These are phyloP conservation scores for Malus hybrid DNA, from an alignment of 331 rosid genomes.

Conservation along the genomic window DNA sequence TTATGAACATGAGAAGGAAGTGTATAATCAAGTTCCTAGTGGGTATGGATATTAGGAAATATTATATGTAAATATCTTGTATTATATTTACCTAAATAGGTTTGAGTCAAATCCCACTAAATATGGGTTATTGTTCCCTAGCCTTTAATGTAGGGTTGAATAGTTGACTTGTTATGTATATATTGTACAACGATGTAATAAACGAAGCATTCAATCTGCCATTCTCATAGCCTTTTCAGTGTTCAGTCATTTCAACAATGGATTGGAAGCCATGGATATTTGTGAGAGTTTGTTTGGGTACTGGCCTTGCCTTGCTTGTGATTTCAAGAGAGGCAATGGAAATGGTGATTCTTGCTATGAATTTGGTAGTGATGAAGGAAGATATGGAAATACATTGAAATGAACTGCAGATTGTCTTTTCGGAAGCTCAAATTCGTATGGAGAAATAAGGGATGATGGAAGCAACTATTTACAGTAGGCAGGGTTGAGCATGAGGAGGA, in stretches of 20 bases:
- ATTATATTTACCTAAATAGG: too few species aligned
- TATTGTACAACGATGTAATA: too few species aligned
- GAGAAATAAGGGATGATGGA: conserved; percentile 32
- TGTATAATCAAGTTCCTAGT: conserved; percentile 36
- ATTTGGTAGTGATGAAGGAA: conserved; percentile 14
- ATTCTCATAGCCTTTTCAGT: too few species aligned
- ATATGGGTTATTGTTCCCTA: too few species aligned
- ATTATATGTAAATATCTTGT: too few species aligned
- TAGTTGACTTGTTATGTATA: too few species aligned
- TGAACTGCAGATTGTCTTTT: conserved; percentile 76
- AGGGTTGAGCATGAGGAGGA: conserved; percentile 6
- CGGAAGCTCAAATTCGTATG: conserved; percentile 67
- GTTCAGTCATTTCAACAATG: conserved; percentile 12
- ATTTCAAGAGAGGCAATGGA: conserved; percentile 22
- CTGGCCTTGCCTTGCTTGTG: conserved; percentile 66
- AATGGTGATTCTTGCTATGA: conserved; percentile 9
- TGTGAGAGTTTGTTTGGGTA: conserved; percentile 79
- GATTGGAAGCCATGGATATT: conserved; percentile 74
- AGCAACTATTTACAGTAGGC: conserved; percentile 25
- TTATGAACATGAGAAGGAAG: neutral
- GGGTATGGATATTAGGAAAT: conserved; percentile 47
- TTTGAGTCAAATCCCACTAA: too few species aligned
- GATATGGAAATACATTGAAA: conserved; percentile 37
- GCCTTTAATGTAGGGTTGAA: too few species aligned
- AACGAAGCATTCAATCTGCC: too few species aligned